Conservation (phyloP, 768 basidiomycete genomes). For the Boletus rubropictus region DNA sequence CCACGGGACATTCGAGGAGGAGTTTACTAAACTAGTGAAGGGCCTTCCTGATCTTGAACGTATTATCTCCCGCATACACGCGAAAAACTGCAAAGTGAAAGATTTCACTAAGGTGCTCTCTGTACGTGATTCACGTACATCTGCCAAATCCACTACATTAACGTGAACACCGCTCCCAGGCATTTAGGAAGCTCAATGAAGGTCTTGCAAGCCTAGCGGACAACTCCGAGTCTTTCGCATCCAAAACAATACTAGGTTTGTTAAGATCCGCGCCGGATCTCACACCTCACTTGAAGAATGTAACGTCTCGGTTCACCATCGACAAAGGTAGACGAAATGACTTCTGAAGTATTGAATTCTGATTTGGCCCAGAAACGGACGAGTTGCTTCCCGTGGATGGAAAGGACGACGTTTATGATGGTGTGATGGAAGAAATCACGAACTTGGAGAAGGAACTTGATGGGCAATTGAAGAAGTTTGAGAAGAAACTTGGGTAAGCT, state of each 20-base stretch:
- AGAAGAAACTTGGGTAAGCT: conserved; percentile 60
- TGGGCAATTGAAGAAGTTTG: conserved; percentile 55
- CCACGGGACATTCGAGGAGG: conserved; percentile 67
- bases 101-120: conserved; percentile 83
- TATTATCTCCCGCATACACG: conserved; percentile 91
- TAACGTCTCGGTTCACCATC: conserved; percentile 58
- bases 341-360: conserved; percentile 16
- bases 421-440: conserved; percentile 62
- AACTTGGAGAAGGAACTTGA: conserved; percentile 69
- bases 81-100: conserved; percentile 78
- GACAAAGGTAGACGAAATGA: conserved; percentile 48
- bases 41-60: conserved; percentile 90
- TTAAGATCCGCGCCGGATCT: conserved; percentile 81
- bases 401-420: conserved; percentile 82
- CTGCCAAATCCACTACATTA: background rate
- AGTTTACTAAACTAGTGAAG: conserved; percentile 73
- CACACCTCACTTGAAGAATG: conserved; percentile 58
- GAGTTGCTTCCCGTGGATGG: conserved; percentile 79
- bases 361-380: conserved; percentile 44
- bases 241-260: conserved; percentile 68
- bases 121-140: conserved; percentile 37
- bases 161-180: conserved; percentile 36
- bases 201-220: conserved; percentile 61
- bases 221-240: conserved; percentile 66
- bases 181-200: conserved; percentile 68